Evolutionary conservation across 805 yeast species (phyloP).

Genomic region (Kodamaea neixiangensis): DNA sequence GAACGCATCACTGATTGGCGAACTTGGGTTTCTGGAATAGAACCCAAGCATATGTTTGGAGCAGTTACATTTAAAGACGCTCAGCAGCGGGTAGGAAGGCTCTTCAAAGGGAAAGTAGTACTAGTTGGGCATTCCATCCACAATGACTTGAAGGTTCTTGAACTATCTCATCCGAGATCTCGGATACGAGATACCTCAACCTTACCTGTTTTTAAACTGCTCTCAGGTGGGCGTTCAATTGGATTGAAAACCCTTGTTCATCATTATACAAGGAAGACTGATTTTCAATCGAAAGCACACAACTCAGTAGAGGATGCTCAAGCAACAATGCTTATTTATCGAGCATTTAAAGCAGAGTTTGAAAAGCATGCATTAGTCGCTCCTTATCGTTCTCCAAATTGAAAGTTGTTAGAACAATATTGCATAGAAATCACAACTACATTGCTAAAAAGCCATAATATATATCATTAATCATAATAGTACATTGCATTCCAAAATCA

Average conservation of each 20-base stretch:
- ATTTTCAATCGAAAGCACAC: slow-evolving; percentile 75
- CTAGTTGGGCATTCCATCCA: slow-evolving; percentile 85
- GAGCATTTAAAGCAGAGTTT: slow-evolving; percentile 60
- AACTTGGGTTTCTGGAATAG: slow-evolving; percentile 88
- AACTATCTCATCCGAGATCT: slow-evolving; percentile 64
- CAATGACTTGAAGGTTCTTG: slow-evolving; percentile 72
- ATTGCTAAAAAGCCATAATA: neutral
- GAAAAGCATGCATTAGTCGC: neutral
- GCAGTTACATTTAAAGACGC: slow-evolving; percentile 73
- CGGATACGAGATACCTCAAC: slow-evolving; percentile 74
- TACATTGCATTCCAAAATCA: slow-evolving; percentile 12
- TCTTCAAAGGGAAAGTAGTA: slow-evolving; percentile 52
- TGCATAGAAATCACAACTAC: neutral
- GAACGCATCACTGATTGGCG: slow-evolving; percentile 87
- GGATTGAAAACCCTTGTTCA: slow-evolving; percentile 64
- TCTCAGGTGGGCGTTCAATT: slow-evolving; percentile 77
- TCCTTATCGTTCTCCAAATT: neutral
- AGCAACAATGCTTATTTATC: slow-evolving; percentile 81
- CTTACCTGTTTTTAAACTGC: slow-evolving; percentile 56
- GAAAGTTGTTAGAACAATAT: neutral
- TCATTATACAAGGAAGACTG: slow-evolving; percentile 52
- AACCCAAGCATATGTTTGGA: slow-evolving; percentile 63
- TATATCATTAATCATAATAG: slow-evolving; percentile 4
- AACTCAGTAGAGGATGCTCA: slow-evolving; percentile 90
- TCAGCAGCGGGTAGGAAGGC: slow-evolving; percentile 52